These are phyloP conservation scores for Corynascus novoguineensis DNA, from an alignment of 495 filamentous ascomycete genomes.

Conservation along the genomic window DNA sequence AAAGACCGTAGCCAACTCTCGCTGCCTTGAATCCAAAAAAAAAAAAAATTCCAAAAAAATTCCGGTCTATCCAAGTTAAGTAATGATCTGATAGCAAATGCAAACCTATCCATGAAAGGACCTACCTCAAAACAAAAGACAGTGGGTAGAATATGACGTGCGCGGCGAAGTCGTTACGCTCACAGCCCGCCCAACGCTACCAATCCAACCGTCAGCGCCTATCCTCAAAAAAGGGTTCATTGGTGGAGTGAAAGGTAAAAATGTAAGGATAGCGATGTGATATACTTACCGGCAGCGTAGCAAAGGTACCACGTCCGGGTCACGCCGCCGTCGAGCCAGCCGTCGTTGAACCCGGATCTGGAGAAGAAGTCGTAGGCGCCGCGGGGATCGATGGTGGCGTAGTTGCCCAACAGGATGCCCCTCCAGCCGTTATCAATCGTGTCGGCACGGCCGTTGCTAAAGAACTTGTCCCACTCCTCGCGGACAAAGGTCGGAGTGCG, in stretches of 20 bases:
- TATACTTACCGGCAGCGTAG: constrained; percentile 60
- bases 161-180: background rate
- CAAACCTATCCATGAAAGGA: background rate
- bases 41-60: too few relatives aligned
- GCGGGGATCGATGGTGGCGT: constrained; percentile 68
- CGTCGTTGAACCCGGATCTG: constrained; percentile 56
- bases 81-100: too few relatives aligned
- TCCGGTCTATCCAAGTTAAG: too few relatives aligned
- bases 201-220: background rate
- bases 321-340: constrained; percentile 79
- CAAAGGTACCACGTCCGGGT: constrained; percentile 86
- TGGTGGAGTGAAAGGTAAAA: background rate
- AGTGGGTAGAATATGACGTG: too few relatives aligned
- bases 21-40: too few relatives aligned
- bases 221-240: background rate
- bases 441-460: constrained; percentile 56
- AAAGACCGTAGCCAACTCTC: background rate
- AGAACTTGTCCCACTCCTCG: constrained; percentile 83
- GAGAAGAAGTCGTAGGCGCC: constrained; percentile 71
- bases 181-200: constrained; percentile 12
- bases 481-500: constrained; percentile 64
- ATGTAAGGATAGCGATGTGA: background rate
- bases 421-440: constrained; percentile 70
- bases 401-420: constrained; percentile 77
- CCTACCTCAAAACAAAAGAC: background rate